Base-by-base conservation (phyloP, 768 basidiomycete genomes). In the Rhodotorula graminis region DNA sequence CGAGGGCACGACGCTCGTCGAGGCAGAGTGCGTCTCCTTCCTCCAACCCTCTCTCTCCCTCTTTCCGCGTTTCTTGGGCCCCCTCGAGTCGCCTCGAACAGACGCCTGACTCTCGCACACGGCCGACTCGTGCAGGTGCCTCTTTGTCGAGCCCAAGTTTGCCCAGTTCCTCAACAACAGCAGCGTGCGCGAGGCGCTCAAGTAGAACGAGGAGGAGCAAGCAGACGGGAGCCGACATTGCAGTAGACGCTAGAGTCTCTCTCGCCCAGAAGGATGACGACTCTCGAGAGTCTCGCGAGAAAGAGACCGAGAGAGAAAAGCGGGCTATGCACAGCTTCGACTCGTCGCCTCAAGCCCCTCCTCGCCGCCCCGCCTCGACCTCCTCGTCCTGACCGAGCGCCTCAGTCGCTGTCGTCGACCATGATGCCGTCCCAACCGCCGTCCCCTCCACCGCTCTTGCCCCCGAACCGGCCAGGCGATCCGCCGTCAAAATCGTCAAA, bases 141-240 rank as follows among this genome's bases (percentile, higher is more conserved):
- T 89, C 50, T 96, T 95, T 78, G 87, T 97, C 23, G 92, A 97
- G 77, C 94, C 94, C 2, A 88, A 87, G 69, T 93, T 94, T 77
- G 90, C 93, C 5, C 87, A 88, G 68, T 83, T 93, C 62, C 83
- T 96, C 40, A 68, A 60, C 55, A 73, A 68, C 64, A 60, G 55
- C 87, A 87, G 75, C 85, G 85, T 50, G 15, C 21, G 59, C 3
- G 74, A 72, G 62, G 74, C 74, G 23, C 58, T 75, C 67, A 72
- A 72, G 53, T 72, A 72, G 71, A 59, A 27, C 25, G 10, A 21
- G 25, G 23, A 23, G 23, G 50, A 27, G 25, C 50, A 23, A 25
- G 50, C n/a, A 25, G 50, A 50, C 2, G 21, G 5, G 21, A 3
- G 46, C 46, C 12, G 46, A 6, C 8, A 12, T 6, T 14, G 46